Percentiles rank a stretch among this genome's conserved stretches.
These are phyloP conservation scores for Lactarius psammicola DNA, from an alignment of 768 basidiomycete genomes.

Conservation along the genomic window DNA sequence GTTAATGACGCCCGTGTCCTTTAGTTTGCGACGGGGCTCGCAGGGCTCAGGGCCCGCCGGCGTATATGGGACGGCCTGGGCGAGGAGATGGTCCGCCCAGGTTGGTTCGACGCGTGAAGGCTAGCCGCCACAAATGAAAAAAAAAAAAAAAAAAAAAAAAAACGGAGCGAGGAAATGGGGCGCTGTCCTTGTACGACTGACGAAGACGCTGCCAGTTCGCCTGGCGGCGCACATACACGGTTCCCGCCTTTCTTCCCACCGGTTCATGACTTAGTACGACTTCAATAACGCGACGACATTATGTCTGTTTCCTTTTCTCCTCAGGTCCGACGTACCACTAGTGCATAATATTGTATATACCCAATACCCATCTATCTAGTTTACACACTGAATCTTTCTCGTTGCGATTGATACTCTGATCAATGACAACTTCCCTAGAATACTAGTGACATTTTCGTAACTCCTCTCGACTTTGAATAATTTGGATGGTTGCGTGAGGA, in stretches of 20 bases:
- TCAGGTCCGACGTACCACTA: background rate
- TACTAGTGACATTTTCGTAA: background rate
- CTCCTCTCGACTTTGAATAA: too few relatives aligned
- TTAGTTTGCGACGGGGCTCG: conserved; percentile 78
- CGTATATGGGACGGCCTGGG: conserved; percentile 66
- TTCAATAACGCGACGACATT: background rate
- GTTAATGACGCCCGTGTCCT: too few relatives aligned
- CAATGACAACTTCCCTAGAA: background rate
- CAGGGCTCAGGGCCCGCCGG: conserved; percentile 69
- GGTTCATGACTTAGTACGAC: background rate
- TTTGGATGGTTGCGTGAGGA: too few relatives aligned
- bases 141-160: too few relatives aligned
- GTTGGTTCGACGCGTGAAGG: conserved; percentile 61
- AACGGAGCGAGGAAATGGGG: background rate
- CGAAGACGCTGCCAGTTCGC: background rate
- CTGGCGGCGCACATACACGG: background rate
- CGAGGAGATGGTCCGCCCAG: conserved; percentile 68
- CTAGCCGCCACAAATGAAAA: background rate
- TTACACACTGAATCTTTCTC: background rate
- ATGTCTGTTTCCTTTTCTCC: background rate
- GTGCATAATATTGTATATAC: background rate
- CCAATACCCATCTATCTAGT: background rate
- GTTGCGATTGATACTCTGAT: background rate
- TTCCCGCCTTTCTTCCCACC: background rate
- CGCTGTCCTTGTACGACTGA: too few relatives aligned